A percentile compares a stretch with the other conserved stretches of the same genome.
Evolutionary conservation across 1,139 yeast genomes (phyloP).

Genomic region (Magnusiomyces suaveolens): DNA sequence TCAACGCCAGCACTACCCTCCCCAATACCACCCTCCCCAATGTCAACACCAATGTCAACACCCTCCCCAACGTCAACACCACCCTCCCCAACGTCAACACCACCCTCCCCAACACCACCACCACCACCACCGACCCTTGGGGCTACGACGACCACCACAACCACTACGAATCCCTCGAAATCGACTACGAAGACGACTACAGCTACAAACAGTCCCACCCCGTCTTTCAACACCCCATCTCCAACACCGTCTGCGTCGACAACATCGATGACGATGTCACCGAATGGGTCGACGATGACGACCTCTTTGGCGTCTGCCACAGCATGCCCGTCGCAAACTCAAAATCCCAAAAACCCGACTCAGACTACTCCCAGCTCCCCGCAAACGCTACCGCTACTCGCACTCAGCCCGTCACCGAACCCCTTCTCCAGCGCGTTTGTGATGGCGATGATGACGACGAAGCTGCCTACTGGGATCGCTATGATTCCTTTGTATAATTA

Average conservation of each 20-base stretch:
- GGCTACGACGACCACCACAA: constrained; percentile 5
- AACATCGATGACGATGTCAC: background rate
- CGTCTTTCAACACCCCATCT: constrained; percentile 4
- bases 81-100: too few species aligned
- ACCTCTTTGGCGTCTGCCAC: constrained; percentile 14
- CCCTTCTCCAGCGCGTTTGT: constrained; percentile 1
- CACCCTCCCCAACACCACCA: background rate
- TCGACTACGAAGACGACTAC: constrained; percentile 12
- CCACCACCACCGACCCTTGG: background rate
- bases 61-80: too few species aligned
- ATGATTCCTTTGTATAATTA: constrained; percentile 4
- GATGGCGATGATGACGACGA: constrained; percentile 13
- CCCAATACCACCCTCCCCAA: too few species aligned
- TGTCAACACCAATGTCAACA: too few species aligned
- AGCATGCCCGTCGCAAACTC: constrained; percentile 12
- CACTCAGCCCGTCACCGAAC: constrained; percentile 5
- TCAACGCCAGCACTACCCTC: too few species aligned
- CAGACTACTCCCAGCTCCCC: constrained; percentile 1
- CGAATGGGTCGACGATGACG: constrained; percentile 11
- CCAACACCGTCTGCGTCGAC: background rate
- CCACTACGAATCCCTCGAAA: constrained; percentile 7
- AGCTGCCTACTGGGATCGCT: constrained; percentile 13
- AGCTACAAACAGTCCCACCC: constrained; percentile 7
- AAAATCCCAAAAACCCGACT: too few species aligned
- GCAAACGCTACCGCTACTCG: constrained; percentile 4